A percentile compares a stretch with the other conserved stretches of the same genome.
These are phyloP conservation scores for Eucalyptus leucophloia DNA, from an alignment of 345 rosid species.

Conservation along the genomic window DNA sequence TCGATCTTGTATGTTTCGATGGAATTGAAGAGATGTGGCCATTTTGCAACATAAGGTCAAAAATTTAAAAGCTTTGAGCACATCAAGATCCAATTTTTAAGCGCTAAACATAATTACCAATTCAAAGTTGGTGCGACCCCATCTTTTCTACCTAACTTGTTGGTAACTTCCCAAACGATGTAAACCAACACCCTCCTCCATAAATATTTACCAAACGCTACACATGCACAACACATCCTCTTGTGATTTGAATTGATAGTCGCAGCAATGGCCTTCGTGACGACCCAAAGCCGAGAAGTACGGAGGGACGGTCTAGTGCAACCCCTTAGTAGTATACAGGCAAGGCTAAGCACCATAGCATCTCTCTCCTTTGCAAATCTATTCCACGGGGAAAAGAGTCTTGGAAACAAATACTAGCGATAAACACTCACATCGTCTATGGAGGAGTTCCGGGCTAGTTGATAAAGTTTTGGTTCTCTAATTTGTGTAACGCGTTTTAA, in stretches of 20 bases:
- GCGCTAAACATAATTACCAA: background rate
- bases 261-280: too few species aligned
- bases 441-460: fast-evolving
- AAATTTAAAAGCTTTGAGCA: background rate
- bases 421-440: too few species aligned
- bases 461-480: too few species aligned
- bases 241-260: background rate
- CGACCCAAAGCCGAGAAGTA: too few species aligned
- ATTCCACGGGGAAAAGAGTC: too few species aligned
- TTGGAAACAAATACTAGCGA: too few species aligned
- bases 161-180: background rate
- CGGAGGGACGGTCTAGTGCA: too few species aligned
- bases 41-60: background rate
- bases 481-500: too few species aligned
- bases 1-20: background rate
- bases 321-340: too few species aligned
- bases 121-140: background rate
- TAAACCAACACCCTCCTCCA: background rate
- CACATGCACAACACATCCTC: background rate
- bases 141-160: background rate
- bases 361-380: too few species aligned
- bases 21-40: background rate
- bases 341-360: too few species aligned
- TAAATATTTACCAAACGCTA: background rate
- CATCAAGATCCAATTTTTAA: background rate